Evolutionary conservation across 306 rosid genomes (phyloP).

Genomic region (Dalbergia oliveri): DNA sequence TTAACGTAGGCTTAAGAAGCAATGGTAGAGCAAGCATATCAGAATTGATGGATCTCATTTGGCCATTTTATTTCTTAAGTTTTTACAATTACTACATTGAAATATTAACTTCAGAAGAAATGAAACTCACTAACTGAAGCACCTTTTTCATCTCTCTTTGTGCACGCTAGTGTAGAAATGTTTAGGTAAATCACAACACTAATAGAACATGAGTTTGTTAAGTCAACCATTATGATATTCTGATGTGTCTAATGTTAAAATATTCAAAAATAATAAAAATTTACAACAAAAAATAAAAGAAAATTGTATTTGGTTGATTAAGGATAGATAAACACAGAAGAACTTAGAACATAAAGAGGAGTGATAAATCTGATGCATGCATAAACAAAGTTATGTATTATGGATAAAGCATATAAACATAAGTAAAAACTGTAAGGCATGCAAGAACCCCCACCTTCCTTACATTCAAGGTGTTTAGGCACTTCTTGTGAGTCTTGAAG

Average conservation of each 20-base stretch:
- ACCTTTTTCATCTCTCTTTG: background rate
- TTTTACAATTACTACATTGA: background rate
- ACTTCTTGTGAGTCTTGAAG: conserved; percentile 47
- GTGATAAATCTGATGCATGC: background rate
- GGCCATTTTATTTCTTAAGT: background rate
- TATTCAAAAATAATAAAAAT: background rate
- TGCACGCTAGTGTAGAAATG: background rate
- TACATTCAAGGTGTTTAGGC: conserved; percentile 47
- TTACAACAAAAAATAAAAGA: background rate
- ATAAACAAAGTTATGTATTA: background rate
- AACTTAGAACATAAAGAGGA: background rate
- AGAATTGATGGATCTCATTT: background rate
- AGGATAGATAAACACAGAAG: background rate
- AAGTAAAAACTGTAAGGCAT: conserved; percentile 47
- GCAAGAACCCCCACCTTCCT: conserved; percentile 47
- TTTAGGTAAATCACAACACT: background rate
- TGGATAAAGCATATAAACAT: conserved; percentile 1
- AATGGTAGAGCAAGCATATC: background rate
- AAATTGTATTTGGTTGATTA: background rate
- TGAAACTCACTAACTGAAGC: background rate
- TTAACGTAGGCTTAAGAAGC: background rate
- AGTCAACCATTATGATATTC: conserved; percentile 3
- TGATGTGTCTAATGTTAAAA: background rate
- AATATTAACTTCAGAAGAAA: background rate
- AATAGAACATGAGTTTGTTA: background rate